Evolutionary conservation across 345 rosid genomes (phyloP).

Genomic region (Theobroma cacao): DNA sequence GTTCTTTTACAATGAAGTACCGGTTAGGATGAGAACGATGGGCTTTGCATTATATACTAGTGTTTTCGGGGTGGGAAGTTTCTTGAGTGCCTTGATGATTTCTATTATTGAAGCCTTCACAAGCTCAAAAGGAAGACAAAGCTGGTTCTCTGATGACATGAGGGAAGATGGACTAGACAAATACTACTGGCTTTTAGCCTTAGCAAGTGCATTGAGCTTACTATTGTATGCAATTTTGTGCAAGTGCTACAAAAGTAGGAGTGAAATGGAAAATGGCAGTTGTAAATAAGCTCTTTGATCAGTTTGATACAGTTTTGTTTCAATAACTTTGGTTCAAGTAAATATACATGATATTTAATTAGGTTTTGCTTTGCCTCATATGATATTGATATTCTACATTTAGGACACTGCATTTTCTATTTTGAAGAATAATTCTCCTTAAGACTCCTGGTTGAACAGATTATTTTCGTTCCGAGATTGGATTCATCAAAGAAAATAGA

Average conservation of each 20-base stretch:
- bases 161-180: constrained; percentile 69
- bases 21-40: constrained; percentile 81
- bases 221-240: constrained; percentile 56
- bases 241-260: constrained; percentile 40
- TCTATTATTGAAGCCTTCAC: constrained; percentile 51
- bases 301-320: not conserved
- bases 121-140: constrained; percentile 33
- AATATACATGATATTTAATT: not conserved
- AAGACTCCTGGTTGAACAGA: too few relatives aligned
- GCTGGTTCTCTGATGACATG: constrained; percentile 96
- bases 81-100: constrained; percentile 73
- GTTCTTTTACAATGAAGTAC: constrained; percentile 89
- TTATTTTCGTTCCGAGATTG: too few relatives aligned
- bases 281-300: constrained; percentile 13
- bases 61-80: constrained; percentile 94
- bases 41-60: constrained; percentile 88
- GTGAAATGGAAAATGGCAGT: constrained; percentile 28
- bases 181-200: constrained; percentile 75
- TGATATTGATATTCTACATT: too few relatives aligned
- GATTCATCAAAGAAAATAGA: too few relatives aligned
- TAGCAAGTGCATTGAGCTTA: constrained; percentile 57
- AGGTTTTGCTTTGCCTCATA: not conserved
- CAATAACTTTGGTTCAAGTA: not conserved
- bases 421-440: too few relatives aligned
- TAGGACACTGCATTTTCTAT: too few relatives aligned